These are phyloP conservation scores for Pezicula rhizophila DNA, from an alignment of 2,329 filamentous ascomycete species.

Conservation along the genomic window DNA sequence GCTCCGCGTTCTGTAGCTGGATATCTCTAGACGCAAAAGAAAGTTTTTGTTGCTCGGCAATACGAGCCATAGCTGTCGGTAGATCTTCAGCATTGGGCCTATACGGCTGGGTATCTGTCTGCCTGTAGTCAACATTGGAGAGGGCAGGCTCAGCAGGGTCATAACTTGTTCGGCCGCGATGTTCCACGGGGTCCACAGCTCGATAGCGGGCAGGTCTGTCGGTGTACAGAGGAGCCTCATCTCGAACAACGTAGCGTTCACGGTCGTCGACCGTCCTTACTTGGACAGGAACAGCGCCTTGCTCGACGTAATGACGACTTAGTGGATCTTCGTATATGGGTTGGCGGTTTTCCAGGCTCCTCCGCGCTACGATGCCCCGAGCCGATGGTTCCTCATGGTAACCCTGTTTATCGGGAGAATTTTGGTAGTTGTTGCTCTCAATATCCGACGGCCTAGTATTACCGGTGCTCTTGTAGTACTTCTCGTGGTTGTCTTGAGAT, in stretches of 20 bases:
- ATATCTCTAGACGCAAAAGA: not conserved
- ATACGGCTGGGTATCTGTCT: slow-evolving; percentile 10
- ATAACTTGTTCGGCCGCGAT: slow-evolving; percentile 15
- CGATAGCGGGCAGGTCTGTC: slow-evolving; percentile 14
- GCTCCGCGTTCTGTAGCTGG: not conserved
- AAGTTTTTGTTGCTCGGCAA: not conserved
- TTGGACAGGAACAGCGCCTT: slow-evolving; percentile 7
- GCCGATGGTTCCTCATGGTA: slow-evolving; percentile 9
- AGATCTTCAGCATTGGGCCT: not conserved
- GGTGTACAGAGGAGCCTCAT: slow-evolving; percentile 12
- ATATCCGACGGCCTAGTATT: slow-evolving; percentile 7
- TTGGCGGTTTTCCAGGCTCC: slow-evolving; percentile 2
- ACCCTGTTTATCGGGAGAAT: slow-evolving; percentile 20
- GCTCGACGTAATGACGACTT: slow-evolving; percentile 9
- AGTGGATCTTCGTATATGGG: slow-evolving; percentile 6
- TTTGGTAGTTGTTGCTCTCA: slow-evolving; percentile 16
- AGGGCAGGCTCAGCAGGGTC: slow-evolving; percentile 8
- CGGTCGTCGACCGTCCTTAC: slow-evolving; percentile 4
- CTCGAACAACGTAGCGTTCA: slow-evolving; percentile 11
- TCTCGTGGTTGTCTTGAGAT: slow-evolving; percentile 25
- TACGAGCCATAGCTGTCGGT: not conserved
- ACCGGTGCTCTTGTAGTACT: slow-evolving; percentile 19
- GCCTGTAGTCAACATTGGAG: slow-evolving; percentile 8
- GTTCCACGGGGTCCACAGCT: slow-evolving; percentile 13
- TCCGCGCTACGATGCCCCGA: not conserved